Evolutionary conservation across 2,329 filamentous ascomycete genomes (phyloP).

Genomic region (Botrytis galanthina): DNA sequence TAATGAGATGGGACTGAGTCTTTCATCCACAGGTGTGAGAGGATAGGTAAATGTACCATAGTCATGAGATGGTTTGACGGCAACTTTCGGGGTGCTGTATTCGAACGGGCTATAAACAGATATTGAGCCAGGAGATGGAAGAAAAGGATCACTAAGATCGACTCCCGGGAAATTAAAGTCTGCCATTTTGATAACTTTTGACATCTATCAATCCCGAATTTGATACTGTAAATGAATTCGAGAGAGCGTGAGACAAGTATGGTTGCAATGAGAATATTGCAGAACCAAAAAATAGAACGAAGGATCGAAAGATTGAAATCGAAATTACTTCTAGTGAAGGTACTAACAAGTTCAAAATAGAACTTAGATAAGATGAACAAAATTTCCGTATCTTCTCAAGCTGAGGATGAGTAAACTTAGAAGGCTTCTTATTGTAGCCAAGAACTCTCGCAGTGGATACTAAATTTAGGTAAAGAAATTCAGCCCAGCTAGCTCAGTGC

Average conservation of each 20-base stretch:
- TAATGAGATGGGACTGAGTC: not conserved
- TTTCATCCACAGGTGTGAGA: not conserved
- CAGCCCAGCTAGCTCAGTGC: not conserved
- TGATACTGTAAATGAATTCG: not conserved
- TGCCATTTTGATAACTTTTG: not conserved
- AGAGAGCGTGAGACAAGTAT: not conserved
- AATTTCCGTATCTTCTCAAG: not conserved
- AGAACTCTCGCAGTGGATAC: not conserved
- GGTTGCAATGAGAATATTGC: not conserved
- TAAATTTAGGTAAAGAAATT: not conserved
- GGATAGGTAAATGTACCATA: constrained; percentile 14
- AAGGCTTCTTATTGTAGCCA: constrained; percentile 8
- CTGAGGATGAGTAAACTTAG: constrained; percentile 6
- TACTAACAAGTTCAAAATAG: not conserved
- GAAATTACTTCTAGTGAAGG: not conserved
- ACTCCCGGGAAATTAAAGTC: constrained; percentile 11
- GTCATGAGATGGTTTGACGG: not conserved
- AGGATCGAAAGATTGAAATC: not conserved
- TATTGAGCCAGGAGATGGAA: not conserved
- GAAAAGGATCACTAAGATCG: constrained; percentile 14
- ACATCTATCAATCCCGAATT: not conserved
- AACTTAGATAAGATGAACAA: not conserved
- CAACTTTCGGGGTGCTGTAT: not conserved
- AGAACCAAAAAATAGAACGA: not conserved
- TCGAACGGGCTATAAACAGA: constrained; percentile 7